A percentile compares a stretch with the other conserved stretches of the same genome.
These are phyloP conservation scores for Arthrobotrys iridis DNA, from an alignment of 2,329 filamentous ascomycete genomes.

Conservation along the genomic window DNA sequence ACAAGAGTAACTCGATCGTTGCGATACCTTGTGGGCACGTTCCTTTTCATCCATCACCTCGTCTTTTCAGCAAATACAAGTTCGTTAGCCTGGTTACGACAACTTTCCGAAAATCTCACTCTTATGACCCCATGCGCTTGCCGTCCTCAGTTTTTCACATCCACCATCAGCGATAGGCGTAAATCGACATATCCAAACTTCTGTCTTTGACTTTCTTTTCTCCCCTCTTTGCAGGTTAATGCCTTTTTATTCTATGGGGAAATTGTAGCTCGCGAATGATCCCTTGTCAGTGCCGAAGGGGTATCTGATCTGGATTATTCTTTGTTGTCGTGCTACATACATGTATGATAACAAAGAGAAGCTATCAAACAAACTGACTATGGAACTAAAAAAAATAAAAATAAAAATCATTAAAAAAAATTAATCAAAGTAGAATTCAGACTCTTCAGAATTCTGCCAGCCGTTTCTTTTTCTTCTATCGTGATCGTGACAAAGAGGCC, in stretches of 20 bases:
- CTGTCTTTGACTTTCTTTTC: background rate
- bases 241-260: background rate
- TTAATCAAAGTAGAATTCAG: background rate
- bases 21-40: too few relatives aligned
- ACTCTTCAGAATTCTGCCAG: background rate
- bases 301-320: slow-evolving; percentile 16
- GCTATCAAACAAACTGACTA: background rate
- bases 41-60: too few relatives aligned
- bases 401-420: slow-evolving; percentile 21
- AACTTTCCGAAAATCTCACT: too few relatives aligned
- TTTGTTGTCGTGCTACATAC: background rate
- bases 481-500: slow-evolving; percentile 15
- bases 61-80: too few relatives aligned
- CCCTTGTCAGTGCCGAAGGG: background rate
- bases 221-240: background rate
- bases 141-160: background rate
- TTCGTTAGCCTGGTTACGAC: too few relatives aligned
- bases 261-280: too few relatives aligned
- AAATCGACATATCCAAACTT: background rate
- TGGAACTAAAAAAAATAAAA: slow-evolving; percentile 1
- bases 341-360: slow-evolving; percentile 9
- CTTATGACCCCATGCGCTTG: background rate
- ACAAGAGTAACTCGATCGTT: too few relatives aligned
- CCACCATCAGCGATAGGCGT: slow-evolving; percentile 12
- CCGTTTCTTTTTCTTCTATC: slow-evolving; percentile 15